Evolutionary conservation across 2,329 filamentous ascomycete genomes (phyloP).

Genomic region (Amylocarpus encephaloides): DNA sequence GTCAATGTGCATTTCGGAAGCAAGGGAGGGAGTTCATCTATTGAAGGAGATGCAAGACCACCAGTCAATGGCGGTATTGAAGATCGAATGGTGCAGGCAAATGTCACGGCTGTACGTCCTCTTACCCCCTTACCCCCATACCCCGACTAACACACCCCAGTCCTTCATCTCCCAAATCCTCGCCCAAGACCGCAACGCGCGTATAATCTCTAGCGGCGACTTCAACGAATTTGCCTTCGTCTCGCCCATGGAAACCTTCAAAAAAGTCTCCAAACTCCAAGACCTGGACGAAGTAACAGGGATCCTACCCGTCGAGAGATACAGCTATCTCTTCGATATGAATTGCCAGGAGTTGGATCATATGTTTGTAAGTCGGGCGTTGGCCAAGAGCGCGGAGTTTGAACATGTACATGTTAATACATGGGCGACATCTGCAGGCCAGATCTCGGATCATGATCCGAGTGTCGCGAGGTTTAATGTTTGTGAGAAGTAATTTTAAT

Average conservation of each 20-base stretch:
- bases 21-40: constrained; percentile 58
- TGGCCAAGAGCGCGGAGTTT: constrained; percentile 41
- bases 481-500: constrained; percentile 34
- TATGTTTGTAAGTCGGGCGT: constrained; percentile 49
- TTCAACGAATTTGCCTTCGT: constrained; percentile 68
- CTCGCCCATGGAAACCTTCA: constrained; percentile 50
- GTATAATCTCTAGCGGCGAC: constrained; percentile 57
- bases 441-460: constrained; percentile 64
- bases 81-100: constrained; percentile 49
- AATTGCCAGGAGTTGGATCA: constrained; percentile 67
- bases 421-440: constrained; percentile 51
- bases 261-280: constrained; percentile 45
- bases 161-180: constrained; percentile 54
- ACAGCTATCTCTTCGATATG: constrained; percentile 65
- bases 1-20: constrained; percentile 64
- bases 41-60: constrained; percentile 60
- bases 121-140: not conserved
- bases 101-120: constrained; percentile 47
- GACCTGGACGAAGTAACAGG: constrained; percentile 56
- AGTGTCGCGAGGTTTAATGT: constrained; percentile 57
- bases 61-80: constrained; percentile 60
- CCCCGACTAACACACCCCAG: constrained; percentile 24
- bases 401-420: constrained; percentile 69
- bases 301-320: constrained; percentile 51
- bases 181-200: constrained; percentile 46